phyloP scores from a whole-genome alignment of 1,284 basidiomycete genomes.

The Cutaneotrichosporon curvatum region DNA sequence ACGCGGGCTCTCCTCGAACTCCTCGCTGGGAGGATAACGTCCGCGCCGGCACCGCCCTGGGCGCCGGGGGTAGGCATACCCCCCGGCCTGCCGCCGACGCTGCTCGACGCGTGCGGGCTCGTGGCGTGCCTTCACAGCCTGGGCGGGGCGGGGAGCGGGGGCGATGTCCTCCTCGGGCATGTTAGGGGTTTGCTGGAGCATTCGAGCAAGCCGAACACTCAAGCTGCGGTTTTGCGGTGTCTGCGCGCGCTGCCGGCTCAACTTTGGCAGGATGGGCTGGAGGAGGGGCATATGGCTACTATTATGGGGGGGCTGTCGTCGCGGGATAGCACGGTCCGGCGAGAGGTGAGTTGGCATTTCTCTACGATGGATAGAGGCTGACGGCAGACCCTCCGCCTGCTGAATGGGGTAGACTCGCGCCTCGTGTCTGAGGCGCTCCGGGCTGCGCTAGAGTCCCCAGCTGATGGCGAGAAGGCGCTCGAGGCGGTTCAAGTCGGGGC shows the following conservation, averaged over 20 bases:
- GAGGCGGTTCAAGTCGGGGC: conserved; percentile 23
- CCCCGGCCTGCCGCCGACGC: neutral
- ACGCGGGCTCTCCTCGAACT: conserved; percentile 1
- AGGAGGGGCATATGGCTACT: conserved; percentile 30
- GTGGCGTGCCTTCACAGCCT: conserved; percentile 1
- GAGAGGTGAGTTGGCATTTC: conserved; percentile 20
- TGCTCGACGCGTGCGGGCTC: conserved; percentile 8
- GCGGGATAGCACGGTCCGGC: conserved; percentile 29
- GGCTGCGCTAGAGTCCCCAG: no score
- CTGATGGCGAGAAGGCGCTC: conserved; percentile 19
- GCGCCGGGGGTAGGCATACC: neutral
- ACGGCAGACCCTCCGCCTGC: conserved; percentile 29
- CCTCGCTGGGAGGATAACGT: neutral
- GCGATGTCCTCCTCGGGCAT: no score
- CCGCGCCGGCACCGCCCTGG: neutral
- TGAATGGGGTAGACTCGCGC: conserved; percentile 1
- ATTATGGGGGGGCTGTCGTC: conserved; percentile 40
- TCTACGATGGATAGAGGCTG: neutral
- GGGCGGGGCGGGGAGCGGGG: neutral
- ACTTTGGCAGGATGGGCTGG: conserved; percentile 28
- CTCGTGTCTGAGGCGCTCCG: no score
- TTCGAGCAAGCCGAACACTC: conserved; percentile 24
- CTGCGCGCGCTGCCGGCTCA: conserved; percentile 20
- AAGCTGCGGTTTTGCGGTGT: conserved; percentile 33
- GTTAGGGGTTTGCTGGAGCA: no score